Base-by-base conservation (phyloP, 352 stramenopile species). In the Phytophthora idaei region DNA sequence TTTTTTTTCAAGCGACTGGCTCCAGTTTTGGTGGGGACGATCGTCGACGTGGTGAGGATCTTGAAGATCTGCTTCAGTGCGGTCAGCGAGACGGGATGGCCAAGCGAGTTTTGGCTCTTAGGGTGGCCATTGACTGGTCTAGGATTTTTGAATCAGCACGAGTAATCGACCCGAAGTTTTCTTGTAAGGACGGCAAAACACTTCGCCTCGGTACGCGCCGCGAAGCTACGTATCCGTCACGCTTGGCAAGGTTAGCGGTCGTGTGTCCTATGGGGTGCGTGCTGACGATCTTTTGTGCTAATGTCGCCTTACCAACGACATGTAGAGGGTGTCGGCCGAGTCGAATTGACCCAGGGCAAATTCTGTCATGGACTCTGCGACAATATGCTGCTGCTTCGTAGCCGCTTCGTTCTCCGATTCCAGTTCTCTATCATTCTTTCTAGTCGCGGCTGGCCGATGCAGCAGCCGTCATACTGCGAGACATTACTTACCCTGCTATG, bases 231-330 rank as follows among this genome's bases (percentile, higher is more conserved):
- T 32, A 89, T 42, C 76, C 77, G 42, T 92, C 73, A 7, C 80
- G 75, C 41, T 86, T 80, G 29, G 86, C 69, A 4, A 79, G 74
- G 5, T 77, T 73, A 0, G 75, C 81, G 31, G 92, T 60, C 6
- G 69, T 74, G 65, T 90, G 89, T 10, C 86, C 86, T 4, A 77
- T 92, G 10, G 83, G 70, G 59, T 92, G 82, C 5, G 52, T 60
- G 72, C 97, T 96, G 81, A 98, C 97, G 47, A 98, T 94, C 67
- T 97, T 90, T 81, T 98, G 37, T 27, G 37, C 25, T 36, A 21
- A 42, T 4, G 52, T 28, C 8, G 21, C 36, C 25, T 42, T 58
- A 4, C 52, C 31, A 28, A 89, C 34, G 34, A 71, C 62, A 21
- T 21, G 21, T 21, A 21, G 41, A 42, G 44, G 5, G 49, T 25